Evolutionary conservation across 495 filamentous ascomycete species (phyloP), one percentile per base, ranked within the genome.

Genomic region (Penicillium waksmanii): DNA sequence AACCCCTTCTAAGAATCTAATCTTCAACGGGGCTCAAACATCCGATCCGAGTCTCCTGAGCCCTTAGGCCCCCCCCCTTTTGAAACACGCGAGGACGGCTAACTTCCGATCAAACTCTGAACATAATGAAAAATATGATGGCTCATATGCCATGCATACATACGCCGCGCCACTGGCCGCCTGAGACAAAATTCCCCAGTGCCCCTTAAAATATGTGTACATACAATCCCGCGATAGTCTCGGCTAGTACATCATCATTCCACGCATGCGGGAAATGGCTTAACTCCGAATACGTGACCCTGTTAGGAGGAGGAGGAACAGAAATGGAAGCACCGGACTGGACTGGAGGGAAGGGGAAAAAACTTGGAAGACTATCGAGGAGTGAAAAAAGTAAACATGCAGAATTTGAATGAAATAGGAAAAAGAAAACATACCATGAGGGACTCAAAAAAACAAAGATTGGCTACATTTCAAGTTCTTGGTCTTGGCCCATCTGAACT

Each of bases 131-230:
- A 61, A 64, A 68, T 66, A 58, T 66, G 67, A 70, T 62, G 48
- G 23, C 58, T 70, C 67, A 70, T 66, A 68, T 70, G 62, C 57
- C 27, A 66, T 64, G 63, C 60, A 48, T 40, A 53, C 52, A 34
- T 12, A 38, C 17, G 19, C 33, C 53, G 40, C 51, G 60, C 57
- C 51, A 56, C 51, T 23, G 23, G 48, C 55, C 44, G 52, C 57
- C 44, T 54, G 51, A 62, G 51, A 62, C 57, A 53, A 46, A 57
- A 64, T 64, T 58, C 54, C 33, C 55, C 40, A 44, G 43, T 10
- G 21, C 19, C 49, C 17, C 46, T 5, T 13, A 38, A 63, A 66
- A 61, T 61, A 67, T 61, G 61, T 64, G 61, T 64, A 56, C 53
- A n/a, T n/a, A 57, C 35, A 51, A 44, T 25, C 12, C n/a, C 42